Evolutionary conservation across 23 red algal species (phyloP), one percentile per base, ranked within the genome.

Genomic region (Chondrus crispus): DNA sequence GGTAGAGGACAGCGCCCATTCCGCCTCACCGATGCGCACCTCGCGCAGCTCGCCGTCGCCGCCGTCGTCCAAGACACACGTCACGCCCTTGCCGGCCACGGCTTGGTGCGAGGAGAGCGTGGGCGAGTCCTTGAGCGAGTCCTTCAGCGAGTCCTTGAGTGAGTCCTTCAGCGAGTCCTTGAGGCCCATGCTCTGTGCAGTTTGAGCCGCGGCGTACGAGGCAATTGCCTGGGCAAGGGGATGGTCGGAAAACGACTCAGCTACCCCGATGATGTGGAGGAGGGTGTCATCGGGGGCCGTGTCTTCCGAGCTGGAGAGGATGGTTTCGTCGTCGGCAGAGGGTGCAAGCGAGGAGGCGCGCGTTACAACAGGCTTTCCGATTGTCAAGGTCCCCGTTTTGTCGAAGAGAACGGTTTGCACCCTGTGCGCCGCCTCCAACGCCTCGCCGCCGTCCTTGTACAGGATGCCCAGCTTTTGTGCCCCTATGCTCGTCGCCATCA

Each of bases 351-450:
- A 20, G 12, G 69, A 41, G 12, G 36, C 39, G 6, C 13, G 20
- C 20, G 62, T 40, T 43, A 93, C 71, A 5, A 47, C 42, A 0
- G 94, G 94, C 1, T 36, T 5, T 3, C 94, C 94, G 2, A 20
- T 5, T 1, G 94, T 96, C 42, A 96, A 45, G 7, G 94, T 96
- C 24, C 94, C 94, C 2, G 94, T 96, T 46, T 96, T 96, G 78
- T 96, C 94, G 36, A 96, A 93, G 24, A 96, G 36, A 1, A 96
- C 44, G 10, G 41, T 66, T 2, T 47, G 46, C 0, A 88, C 90
- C 2, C 52, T n/a, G 6, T 19, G n/a, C 7, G 60, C n/a, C 6
- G 40, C 30, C 53, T 96, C 43, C 3, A 96, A 16, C 58, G 62
- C 88, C n/a, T 50, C 9, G n/a, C 90, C 90, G 35, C 84, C 85